Conservation (phyloP, 108 stramenopile genomes). For the Cyclostephanos tholiformis region DNA sequence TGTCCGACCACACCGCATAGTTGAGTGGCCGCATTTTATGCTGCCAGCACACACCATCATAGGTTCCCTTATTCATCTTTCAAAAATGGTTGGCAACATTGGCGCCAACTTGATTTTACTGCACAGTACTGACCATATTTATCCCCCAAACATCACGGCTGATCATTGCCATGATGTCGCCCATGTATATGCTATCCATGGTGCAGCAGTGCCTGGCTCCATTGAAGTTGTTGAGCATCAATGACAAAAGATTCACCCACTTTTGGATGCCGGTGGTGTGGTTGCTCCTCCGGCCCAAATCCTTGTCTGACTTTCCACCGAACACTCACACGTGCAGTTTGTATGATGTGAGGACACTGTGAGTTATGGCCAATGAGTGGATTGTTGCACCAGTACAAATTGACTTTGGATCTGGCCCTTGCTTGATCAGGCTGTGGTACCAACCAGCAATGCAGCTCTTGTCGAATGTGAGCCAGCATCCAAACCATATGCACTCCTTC, state of each 20-base stretch:
- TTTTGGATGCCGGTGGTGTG: too few species aligned
- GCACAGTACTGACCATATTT: too few species aligned
- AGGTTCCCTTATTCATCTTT: too few species aligned
- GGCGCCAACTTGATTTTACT: too few species aligned
- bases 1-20: constrained; percentile 4
- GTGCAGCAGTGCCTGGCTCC: constrained; percentile 4
- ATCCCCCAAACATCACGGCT: constrained; percentile 15
- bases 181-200: too few species aligned
- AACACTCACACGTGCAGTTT: background rate
- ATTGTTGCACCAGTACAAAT: constrained; percentile 16
- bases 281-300: background rate
- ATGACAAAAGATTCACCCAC: background rate
- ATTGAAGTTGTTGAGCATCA: constrained; percentile 25
- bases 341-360: too few species aligned
- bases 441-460: constrained; percentile 13
- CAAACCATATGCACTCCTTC: too few species aligned
- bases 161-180: too few species aligned
- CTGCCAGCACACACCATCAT: background rate
- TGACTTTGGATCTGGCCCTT: constrained; percentile 20
- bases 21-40: background rate
- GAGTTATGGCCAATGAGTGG: constrained; percentile 11
- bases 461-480: constrained; percentile 15
- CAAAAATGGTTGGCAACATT: background rate
- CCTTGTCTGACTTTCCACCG: too few species aligned
- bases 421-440: constrained; percentile 8